Conservation (phyloP, 148 eudicot genomes). For the Rhododendron kiyosumense region DNA sequence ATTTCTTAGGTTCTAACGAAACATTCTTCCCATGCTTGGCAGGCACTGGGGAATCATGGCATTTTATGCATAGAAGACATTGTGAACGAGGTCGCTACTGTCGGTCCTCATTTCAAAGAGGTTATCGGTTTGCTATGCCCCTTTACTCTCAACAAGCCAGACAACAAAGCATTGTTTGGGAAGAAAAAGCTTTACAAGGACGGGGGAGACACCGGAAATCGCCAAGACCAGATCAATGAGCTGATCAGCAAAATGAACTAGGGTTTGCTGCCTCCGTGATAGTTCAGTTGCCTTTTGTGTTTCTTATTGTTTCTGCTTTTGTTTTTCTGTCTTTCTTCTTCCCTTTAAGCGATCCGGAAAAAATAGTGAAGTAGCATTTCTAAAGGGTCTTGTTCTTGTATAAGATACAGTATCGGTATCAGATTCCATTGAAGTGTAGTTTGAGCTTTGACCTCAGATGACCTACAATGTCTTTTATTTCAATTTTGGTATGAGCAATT, state of each 20-base stretch:
- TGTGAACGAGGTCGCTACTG: conserved; percentile 65
- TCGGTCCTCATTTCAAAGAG: conserved; percentile 78
- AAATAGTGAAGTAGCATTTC: conserved; percentile 32
- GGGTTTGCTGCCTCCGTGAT: conserved; percentile 4
- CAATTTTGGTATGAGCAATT: not conserved
- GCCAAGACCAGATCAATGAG: conserved; percentile 63
- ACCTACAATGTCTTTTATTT: not conserved
- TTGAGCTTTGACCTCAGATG: not conserved
- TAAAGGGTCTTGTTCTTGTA: not conserved
- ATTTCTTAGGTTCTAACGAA: not conserved
- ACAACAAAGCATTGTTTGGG: conserved; percentile 51
- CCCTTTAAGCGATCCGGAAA: conserved; percentile 33
- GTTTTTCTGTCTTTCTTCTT: not conserved
- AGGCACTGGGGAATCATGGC: conserved; percentile 68
- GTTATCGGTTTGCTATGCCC: conserved; percentile 61
- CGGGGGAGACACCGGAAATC: conserved; percentile 87
- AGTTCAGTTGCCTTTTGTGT: not conserved
- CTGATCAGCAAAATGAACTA: conserved; percentile 77
- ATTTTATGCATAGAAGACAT: conserved; percentile 80
- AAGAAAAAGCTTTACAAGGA: conserved; percentile 54
- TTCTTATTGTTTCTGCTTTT: not conserved
- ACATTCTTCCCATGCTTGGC: conserved; percentile 4
- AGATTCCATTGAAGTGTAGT: not conserved
- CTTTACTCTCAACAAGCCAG: conserved; percentile 58
- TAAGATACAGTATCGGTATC: not conserved